Conservation (phyloP, 2,329 filamentous ascomycete species). For the Fusarium multiceps region DNA sequence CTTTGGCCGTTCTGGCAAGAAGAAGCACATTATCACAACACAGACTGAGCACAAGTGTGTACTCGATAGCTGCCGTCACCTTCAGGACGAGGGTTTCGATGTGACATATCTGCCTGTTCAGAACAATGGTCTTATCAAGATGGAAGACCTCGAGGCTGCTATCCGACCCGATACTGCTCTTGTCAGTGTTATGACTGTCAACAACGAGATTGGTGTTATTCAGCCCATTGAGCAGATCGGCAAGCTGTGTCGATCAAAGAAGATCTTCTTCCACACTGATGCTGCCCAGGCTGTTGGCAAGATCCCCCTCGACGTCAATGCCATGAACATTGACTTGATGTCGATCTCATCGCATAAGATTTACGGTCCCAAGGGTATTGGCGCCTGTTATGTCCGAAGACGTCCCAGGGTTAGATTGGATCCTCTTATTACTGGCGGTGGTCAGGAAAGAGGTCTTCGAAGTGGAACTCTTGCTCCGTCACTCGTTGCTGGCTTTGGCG, state of each 20-base stretch:
- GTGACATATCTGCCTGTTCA: slow-evolving; percentile 97
- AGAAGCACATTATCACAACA: slow-evolving; percentile 97
- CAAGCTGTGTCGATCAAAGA: slow-evolving; percentile 87
- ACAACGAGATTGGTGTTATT: slow-evolving; percentile 99
- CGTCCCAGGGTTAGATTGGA: slow-evolving; percentile 93
- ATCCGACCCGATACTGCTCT: slow-evolving; percentile 91
- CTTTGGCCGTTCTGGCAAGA: slow-evolving; percentile 92
- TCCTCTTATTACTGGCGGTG: slow-evolving; percentile 94
- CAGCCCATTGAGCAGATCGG: slow-evolving; percentile 95
- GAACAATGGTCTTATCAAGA: slow-evolving; percentile 83
- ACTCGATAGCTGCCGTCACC: slow-evolving; percentile 93
- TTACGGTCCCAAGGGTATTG: slow-evolving; percentile 96
- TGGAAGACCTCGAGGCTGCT: slow-evolving; percentile 86
- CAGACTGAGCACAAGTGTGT: slow-evolving; percentile 99
- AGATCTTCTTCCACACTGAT: slow-evolving; percentile 98
- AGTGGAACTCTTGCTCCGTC: slow-evolving; percentile 94
- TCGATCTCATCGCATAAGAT: slow-evolving; percentile 99
- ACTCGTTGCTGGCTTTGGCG: slow-evolving; percentile 90
- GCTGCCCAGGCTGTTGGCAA: slow-evolving; percentile 98
- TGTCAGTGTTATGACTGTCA: slow-evolving; percentile 98
- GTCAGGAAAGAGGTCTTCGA: slow-evolving; percentile 92
- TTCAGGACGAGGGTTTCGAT: slow-evolving; percentile 96
- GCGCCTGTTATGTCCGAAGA: slow-evolving; percentile 94
- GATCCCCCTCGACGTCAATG: slow-evolving; percentile 95
- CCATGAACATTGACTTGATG: slow-evolving; percentile 98